Evolutionary conservation across 768 basidiomycete genomes (phyloP).

Genomic region (Boletales sp.): DNA sequence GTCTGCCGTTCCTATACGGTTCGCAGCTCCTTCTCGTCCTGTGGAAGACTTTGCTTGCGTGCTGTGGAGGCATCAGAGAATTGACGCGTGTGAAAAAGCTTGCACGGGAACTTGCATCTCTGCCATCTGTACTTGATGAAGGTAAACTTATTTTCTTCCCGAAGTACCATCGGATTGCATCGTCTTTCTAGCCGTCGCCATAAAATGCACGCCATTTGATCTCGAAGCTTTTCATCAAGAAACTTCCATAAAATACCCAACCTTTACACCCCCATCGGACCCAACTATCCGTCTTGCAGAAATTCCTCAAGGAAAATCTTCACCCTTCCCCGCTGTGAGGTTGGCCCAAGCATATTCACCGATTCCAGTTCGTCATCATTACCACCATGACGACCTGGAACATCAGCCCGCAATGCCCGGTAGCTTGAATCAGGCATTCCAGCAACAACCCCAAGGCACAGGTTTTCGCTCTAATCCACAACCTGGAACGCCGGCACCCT

Average conservation of each 20-base stretch:
- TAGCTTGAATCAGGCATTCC: conserved; percentile 34
- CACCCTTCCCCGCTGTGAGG: conserved; percentile 48
- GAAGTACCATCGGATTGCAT: conserved; percentile 5
- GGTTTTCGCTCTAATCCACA: conserved; percentile 46
- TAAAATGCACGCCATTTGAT: conserved; percentile 91
- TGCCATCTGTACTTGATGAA: conserved; percentile 53
- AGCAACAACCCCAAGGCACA: conserved; percentile 29
- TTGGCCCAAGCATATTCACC: conserved; percentile 91
- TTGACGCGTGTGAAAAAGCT: conserved; percentile 78
- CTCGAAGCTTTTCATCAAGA: conserved; percentile 88
- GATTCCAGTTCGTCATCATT: conserved; percentile 90
- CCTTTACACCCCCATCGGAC: conserved; percentile 66
- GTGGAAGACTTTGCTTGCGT: conserved; percentile 92
- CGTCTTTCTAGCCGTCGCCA: conserved; percentile 45
- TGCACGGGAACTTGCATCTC: conserved; percentile 78
- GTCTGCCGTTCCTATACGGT: conserved; percentile 3
- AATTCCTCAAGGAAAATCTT: conserved; percentile 26
- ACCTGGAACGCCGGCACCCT: conserved; percentile 86
- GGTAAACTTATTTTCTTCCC: conserved; percentile 27
- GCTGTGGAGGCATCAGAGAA: conserved; percentile 90
- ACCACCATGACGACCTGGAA: conserved; percentile 79
- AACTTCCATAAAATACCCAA: conserved; percentile 93
- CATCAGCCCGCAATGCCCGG: conserved; percentile 40
- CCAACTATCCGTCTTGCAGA: conserved; percentile 33
- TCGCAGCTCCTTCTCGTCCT: conserved; percentile 81